Percentiles rank a stretch among this genome's conserved stretches.
phyloP scores from a whole-genome alignment of 2,329 filamentous ascomycete genomes.

The Clarireedia hainanense region DNA sequence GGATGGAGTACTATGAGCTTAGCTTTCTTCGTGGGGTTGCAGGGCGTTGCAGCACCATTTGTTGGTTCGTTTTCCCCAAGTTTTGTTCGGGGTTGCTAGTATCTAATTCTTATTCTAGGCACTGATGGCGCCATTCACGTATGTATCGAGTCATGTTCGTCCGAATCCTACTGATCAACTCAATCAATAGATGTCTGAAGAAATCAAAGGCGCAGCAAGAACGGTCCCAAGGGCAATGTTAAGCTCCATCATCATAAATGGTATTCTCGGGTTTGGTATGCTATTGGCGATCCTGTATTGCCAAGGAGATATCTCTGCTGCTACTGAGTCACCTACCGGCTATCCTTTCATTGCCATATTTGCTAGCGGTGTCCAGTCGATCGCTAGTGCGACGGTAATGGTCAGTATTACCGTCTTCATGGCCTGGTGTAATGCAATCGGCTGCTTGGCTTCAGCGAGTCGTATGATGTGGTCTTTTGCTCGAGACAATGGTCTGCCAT shows the following conservation, averaged over 20 bases:
- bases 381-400: not conserved
- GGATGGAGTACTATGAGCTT: not conserved
- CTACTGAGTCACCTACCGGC: slow-evolving; percentile 28
- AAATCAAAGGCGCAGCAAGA: slow-evolving; percentile 38
- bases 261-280: slow-evolving; percentile 34
- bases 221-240: slow-evolving; percentile 40
- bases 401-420: not conserved
- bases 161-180: not conserved
- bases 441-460: slow-evolving; percentile 26
- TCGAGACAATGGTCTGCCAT: slow-evolving; percentile 36
- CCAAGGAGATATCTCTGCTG: slow-evolving; percentile 24
- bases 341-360: slow-evolving; percentile 11
- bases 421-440: not conserved
- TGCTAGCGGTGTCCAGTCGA: not conserved
- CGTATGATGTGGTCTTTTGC: slow-evolving; percentile 36
- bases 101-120: not conserved
- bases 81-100: too few species aligned
- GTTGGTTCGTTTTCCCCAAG: too few species aligned
- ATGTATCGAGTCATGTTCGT: not conserved
- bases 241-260: slow-evolving; percentile 39
- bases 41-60: too few species aligned
- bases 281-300: slow-evolving; percentile 29
- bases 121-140: not conserved
- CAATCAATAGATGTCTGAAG: slow-evolving; percentile 29
- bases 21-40: not conserved